These are phyloP conservation scores for Spiraea crenata DNA, from an alignment of 331 rosid genomes.

Conservation along the genomic window DNA sequence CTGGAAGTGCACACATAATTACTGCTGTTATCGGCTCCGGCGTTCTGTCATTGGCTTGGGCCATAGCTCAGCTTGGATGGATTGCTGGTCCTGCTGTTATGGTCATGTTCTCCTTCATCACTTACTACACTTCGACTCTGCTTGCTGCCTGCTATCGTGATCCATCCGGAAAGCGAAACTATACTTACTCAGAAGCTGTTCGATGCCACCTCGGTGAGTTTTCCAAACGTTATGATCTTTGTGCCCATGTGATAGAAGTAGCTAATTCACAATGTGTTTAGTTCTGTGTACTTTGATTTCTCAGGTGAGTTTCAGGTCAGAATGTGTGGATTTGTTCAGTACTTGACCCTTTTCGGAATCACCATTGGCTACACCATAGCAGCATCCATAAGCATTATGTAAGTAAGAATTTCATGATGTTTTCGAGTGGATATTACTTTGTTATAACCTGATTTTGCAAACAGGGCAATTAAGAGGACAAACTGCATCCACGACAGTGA, in stretches of 20 bases:
- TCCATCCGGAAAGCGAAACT: slow-evolving; percentile 62
- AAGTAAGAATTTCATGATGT: slow-evolving; percentile 20
- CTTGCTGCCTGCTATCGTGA: slow-evolving; percentile 68
- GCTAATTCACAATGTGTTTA: background rate
- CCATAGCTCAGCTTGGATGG: slow-evolving; percentile 89
- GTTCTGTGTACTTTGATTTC: background rate
- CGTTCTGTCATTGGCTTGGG: slow-evolving; percentile 80
- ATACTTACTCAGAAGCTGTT: slow-evolving; percentile 68
- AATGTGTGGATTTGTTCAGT: slow-evolving; percentile 60
- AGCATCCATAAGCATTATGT: slow-evolving; percentile 62
- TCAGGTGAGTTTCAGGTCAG: slow-evolving; percentile 52
- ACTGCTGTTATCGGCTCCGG: slow-evolving; percentile 91
- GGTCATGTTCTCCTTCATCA: slow-evolving; percentile 58
- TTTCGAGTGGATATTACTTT: background rate
- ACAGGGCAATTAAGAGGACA: slow-evolving; percentile 68
- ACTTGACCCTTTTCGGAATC: slow-evolving; percentile 47
- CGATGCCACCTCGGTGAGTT: slow-evolving; percentile 48
- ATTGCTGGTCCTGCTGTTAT: slow-evolving; percentile 61
- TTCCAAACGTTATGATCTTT: background rate
- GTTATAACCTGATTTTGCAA: background rate
- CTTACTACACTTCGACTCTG: slow-evolving; percentile 64
- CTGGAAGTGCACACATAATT: slow-evolving; percentile 75
- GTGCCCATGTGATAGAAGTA: background rate
- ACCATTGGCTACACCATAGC: slow-evolving; percentile 68
- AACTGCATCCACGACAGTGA: slow-evolving; percentile 49